Conservation (phyloP, 345 rosid genomes). For the Populus alba region DNA sequence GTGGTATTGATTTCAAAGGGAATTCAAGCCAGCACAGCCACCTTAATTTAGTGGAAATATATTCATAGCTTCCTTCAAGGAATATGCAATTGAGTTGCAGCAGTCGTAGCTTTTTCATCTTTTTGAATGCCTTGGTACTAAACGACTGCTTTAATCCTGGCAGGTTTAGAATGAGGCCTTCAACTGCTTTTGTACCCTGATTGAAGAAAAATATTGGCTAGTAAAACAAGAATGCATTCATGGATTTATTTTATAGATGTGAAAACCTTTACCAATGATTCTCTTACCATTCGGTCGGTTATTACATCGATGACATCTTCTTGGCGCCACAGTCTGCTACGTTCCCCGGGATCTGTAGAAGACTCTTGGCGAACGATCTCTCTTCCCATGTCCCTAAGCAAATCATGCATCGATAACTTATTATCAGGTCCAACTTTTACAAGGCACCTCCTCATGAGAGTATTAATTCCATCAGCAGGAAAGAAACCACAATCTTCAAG, state of each 20-base stretch:
- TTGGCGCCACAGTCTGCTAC: constrained; percentile 28
- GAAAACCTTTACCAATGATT: neutral
- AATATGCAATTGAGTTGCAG: neutral
- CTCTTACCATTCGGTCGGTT: constrained; percentile 7
- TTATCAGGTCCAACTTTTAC: neutral
- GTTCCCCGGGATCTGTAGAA: constrained; percentile 7
- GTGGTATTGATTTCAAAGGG: constrained; percentile 2
- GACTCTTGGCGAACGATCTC: constrained; percentile 15
- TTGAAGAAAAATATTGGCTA: neutral
- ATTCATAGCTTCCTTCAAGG: constrained; percentile 1
- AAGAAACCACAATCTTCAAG: constrained; percentile 16
- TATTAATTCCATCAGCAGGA: constrained; percentile 4
- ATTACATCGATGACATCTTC: constrained; percentile 18
- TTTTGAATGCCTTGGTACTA: constrained; percentile 10
- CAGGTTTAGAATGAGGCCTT: constrained; percentile 16
- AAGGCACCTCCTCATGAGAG: constrained; percentile 9
- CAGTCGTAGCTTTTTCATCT: constrained; percentile 18
- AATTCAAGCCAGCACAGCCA: constrained; percentile 19
- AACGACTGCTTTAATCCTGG: neutral
- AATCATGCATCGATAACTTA: constrained; percentile 18
- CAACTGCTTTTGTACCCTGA: constrained; percentile 27
- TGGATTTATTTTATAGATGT: too few relatives aligned
- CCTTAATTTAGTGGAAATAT: constrained; percentile 8
- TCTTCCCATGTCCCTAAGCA: constrained; percentile 28
- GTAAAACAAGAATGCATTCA: neutral